Evolutionary conservation across 177 flowering plant genomes (phyloP), one percentile per base, ranked within the genome.

Genomic region (Vitis hybrid): DNA sequence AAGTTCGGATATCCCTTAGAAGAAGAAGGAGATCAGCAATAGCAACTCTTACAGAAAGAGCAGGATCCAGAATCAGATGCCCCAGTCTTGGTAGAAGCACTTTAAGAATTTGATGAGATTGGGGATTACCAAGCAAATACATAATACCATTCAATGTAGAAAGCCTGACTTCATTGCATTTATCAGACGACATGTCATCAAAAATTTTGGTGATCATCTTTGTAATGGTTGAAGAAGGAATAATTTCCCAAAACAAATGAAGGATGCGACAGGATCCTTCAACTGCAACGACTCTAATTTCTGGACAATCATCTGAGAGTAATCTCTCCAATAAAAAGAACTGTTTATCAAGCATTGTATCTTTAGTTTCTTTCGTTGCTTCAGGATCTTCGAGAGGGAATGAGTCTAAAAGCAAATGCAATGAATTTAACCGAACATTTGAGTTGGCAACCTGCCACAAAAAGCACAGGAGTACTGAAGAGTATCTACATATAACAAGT

Each of bases 301-400:
- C 95, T 11, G 95, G 95, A 65, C 95, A 90, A 35, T 91, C 97
- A 81, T 96, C 99, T 64, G 72, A 64, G 27, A 96, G 90, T 71
- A 92, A 81, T 77, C 69, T 91, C 68, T 96, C 91, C 79, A 96
- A 51, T 54, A 96, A 80, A 76, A 85, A 90, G 81, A 88, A 91
- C 66, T 96, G 98, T 56, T 84, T 96, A 17, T 88, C 83, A 56
- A 88, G 90, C 75, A 92, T 72, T 11, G 77, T 74, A 77, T 94
- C 98, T 72, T 90, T 90, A 35, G 56, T 88, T 73, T 96, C 98
- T 82, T 91, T 96, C 30, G 91, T 91, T 30, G 97, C 75, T 78
- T 87, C 94, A 70, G 99, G 98, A 78, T 96, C 97, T 83, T 96
- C 98, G 67, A 96, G 84, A 60, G 99, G 99, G 76, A 95, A 95